phyloP scores from a whole-genome alignment of 2,329 filamentous ascomycete species.

The Didymellaceae sp. region DNA sequence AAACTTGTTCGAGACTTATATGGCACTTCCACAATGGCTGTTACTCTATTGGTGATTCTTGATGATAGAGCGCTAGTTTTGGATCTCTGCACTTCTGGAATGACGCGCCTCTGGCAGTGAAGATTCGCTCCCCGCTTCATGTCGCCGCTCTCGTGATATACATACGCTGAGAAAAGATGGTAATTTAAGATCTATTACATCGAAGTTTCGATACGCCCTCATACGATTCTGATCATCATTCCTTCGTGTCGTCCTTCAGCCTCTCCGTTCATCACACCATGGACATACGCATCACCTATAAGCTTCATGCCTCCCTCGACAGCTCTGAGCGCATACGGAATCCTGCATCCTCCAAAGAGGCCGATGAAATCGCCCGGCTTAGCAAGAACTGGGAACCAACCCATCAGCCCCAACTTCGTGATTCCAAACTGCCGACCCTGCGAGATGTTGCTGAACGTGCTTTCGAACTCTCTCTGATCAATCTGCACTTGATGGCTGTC shows the following conservation, averaged over 20 bases:
- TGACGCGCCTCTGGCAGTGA: no score
- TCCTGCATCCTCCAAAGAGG: neutral
- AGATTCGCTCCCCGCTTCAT: no score
- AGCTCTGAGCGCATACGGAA: neutral
- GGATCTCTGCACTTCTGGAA: no score
- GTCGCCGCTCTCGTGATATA: no score
- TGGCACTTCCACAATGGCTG: no score
- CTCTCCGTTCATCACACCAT: slow-evolving; percentile 1
- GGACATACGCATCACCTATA: neutral
- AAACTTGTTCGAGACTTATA: no score
- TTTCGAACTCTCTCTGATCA: neutral
- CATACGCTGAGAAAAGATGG: no score
- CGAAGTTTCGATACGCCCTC: neutral
- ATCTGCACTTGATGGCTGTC: neutral
- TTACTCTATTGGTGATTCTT: no score
- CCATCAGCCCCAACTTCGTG: neutral
- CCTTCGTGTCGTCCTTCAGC: neutral
- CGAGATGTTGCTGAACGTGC: neutral
- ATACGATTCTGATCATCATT: neutral
- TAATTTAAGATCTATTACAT: no score
- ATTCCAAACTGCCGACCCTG: neutral
- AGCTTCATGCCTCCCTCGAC: neutral
- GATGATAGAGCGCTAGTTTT: no score
- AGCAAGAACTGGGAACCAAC: neutral
- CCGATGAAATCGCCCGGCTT: neutral